These are phyloP conservation scores for Penicillium sp. DNA, from an alignment of 2,329 filamentous ascomycete genomes.

Conservation along the genomic window DNA sequence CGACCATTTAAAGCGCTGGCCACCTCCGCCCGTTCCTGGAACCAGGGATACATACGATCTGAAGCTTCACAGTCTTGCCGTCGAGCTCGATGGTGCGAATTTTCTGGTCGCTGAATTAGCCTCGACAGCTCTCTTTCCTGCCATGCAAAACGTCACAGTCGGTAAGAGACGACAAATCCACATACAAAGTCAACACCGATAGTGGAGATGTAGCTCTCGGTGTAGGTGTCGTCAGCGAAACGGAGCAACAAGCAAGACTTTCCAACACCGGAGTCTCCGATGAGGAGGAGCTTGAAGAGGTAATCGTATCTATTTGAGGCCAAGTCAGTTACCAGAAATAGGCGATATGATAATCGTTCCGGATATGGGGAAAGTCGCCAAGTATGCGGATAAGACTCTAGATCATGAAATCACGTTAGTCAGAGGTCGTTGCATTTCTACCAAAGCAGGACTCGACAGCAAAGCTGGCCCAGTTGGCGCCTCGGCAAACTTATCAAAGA, in stretches of 20 bases:
- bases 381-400: slow-evolving; percentile 20
- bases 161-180: slow-evolving; percentile 21
- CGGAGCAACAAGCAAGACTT: slow-evolving; percentile 98
- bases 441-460: neutral
- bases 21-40: neutral
- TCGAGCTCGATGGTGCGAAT: slow-evolving; percentile 99
- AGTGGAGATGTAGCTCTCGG: slow-evolving; percentile 98
- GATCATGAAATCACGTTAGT: slow-evolving; percentile 9
- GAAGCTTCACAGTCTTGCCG: slow-evolving; percentile 98
- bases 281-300: slow-evolving; percentile 99
- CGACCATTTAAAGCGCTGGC: neutral
- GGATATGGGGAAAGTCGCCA: slow-evolving; percentile 2
- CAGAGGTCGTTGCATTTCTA: neutral
- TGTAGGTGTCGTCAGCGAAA: slow-evolving; percentile 99
- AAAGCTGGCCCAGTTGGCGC: neutral
- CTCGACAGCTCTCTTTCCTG: slow-evolving; percentile 4
- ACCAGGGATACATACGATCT: slow-evolving; percentile 66
- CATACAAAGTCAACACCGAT: slow-evolving; percentile 98
- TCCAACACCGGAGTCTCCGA: slow-evolving; percentile 99
- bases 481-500: slow-evolving; percentile 5
- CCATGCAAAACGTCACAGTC: neutral
- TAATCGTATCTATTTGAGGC: slow-evolving; percentile 83
- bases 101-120: slow-evolving; percentile 59
- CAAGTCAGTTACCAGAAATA: slow-evolving; percentile 22
- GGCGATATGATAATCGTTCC: slow-evolving; percentile 6